Evolutionary conservation across 352 stramenopile species (phyloP), one percentile per base, ranked within the genome.

Genomic region (Phytophthora capsici): DNA sequence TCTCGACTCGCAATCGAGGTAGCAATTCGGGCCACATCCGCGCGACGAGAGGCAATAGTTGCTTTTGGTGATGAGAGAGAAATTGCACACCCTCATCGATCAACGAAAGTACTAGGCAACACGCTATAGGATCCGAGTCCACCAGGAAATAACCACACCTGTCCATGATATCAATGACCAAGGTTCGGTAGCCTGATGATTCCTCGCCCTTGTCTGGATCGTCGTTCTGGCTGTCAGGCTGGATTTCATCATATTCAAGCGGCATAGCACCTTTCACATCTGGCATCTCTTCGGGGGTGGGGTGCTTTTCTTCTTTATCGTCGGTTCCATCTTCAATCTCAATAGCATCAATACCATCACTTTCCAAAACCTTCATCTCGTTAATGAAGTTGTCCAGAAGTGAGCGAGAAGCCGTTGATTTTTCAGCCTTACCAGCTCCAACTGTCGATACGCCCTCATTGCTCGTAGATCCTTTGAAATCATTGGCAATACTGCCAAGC

Each of bases 71-170:
- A 4, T 26, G 8, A 2, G 58, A 62, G 7, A 96, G 69, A 19
- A 88, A 80, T 13, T 58, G 38, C 22, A 94, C 60, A 9, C 86
- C 88, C 41, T 91, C 63, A 12, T 82, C 63, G 12, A 96, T 88
- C 22, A 93, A 78, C 9, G 61, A 74, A n/a, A 94, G 62, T 48
- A 91, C 86, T 20, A 91, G 67, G 41, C 88, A 96, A 57, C 82
- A 90, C 23, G 80, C 73, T 25, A 89, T 78, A 7, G 86, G 85
- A 47, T 94, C 83, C 1, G 75, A 71, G 12, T 89, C 82, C 6
- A 85, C 75, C 2, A 92, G 43, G 57, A 95, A 96, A 48, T 94
- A 90, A 23, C 78, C 80, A 54, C 80, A 92, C 1, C 86, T 81
- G 22, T 93, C 77, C 38, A 96, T 49, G 19, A 94, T 90, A 52